phyloP scores from a whole-genome alignment of 1,139 yeast species.

The Pneumocystis sp. region DNA sequence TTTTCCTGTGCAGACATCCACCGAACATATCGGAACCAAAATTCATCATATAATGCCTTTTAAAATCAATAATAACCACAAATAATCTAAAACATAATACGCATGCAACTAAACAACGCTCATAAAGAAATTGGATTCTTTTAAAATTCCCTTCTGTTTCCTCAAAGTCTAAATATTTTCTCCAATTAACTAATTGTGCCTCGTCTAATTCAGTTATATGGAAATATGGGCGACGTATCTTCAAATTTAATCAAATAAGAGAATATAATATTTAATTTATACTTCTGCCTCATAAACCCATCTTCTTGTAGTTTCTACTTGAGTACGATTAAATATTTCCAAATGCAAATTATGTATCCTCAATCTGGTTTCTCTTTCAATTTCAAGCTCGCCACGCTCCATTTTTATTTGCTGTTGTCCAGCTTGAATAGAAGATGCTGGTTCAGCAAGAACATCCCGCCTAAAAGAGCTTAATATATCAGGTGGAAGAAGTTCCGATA shows the following conservation, averaged over 20 bases:
- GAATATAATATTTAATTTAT: not conserved
- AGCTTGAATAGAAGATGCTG: slow-evolving; percentile 16
- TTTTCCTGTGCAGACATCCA: slow-evolving; percentile 22
- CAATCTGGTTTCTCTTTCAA: slow-evolving; percentile 20
- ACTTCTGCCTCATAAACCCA: slow-evolving; percentile 44
- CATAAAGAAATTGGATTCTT: slow-evolving; percentile 35
- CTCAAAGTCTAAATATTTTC: slow-evolving; percentile 41
- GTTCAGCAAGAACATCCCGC: slow-evolving; percentile 17
- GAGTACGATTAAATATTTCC: slow-evolving; percentile 47
- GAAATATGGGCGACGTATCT: slow-evolving; percentile 38
- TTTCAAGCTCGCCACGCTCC: slow-evolving; percentile 17
- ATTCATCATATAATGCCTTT: slow-evolving; percentile 37
- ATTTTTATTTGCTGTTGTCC: slow-evolving; percentile 14
- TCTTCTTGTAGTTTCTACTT: slow-evolving; percentile 43
- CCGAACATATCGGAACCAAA: slow-evolving; percentile 52
- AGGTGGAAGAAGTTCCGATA: slow-evolving; percentile 18
- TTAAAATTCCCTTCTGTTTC: slow-evolving; percentile 26
- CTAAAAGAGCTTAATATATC: slow-evolving; percentile 19
- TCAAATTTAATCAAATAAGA: not conserved
- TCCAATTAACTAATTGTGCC: slow-evolving; percentile 45
- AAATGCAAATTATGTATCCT: slow-evolving; percentile 21
- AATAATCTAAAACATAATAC: slow-evolving; percentile 15
- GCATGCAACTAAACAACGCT: slow-evolving; percentile 31
- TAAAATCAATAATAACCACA: slow-evolving; percentile 25
- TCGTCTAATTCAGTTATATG: slow-evolving; percentile 31